Base-by-base conservation (phyloP, 2,329 filamentous ascomycete genomes). In the Clathrospora elynae region DNA sequence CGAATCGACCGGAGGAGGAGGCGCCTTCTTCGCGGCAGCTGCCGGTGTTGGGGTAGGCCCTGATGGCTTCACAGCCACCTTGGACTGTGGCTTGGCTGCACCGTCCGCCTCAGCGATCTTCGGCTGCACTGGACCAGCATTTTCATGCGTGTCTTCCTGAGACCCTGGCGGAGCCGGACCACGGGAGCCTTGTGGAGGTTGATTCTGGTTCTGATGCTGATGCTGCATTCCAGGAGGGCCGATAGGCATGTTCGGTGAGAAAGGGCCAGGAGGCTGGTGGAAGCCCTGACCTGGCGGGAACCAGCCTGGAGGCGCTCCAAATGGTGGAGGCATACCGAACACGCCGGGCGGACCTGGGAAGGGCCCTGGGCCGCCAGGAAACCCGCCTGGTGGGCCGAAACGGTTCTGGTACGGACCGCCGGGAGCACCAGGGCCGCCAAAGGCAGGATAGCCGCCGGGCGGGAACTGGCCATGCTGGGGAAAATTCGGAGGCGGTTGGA, bases 281-380 rank as follows among this genome's bases (percentile, higher is more conserved):
- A 90, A 93, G 17, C 84, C 85, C 70, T 88, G 87, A 5, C 85
- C 86, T 6, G 84, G 83, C 55, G 86, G 87, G 65, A 85, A 92
- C 87, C 89, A 95, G 42, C 86, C 87, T 35, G 66, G 67, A 28
- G 68, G 87, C 11, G 84, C 85, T 51, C 87, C 87, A 67, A 90
- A 95, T 24, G 63, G 85, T 79, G 86, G 59, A 9, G 62, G 86
- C 80, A 90, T 86, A 54, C 84, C 84, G 54, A 83, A 83, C 59
- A 86, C 90, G 12, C 63, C 66, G 43, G 69, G 68, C 18, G 60
- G 62, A 11, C 62, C 37, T 25, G 86, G 86, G 41, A 75, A 74
- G 28, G 73, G 71, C 18, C 63, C 63, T 42, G 68, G 68, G 10
- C 63, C 68, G 22, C 62, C 67, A 37, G 67, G 74, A 50, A 77